These are phyloP conservation scores for Wallemia mellicola DNA, from an alignment of 1,284 basidiomycete genomes.

Conservation along the genomic window DNA sequence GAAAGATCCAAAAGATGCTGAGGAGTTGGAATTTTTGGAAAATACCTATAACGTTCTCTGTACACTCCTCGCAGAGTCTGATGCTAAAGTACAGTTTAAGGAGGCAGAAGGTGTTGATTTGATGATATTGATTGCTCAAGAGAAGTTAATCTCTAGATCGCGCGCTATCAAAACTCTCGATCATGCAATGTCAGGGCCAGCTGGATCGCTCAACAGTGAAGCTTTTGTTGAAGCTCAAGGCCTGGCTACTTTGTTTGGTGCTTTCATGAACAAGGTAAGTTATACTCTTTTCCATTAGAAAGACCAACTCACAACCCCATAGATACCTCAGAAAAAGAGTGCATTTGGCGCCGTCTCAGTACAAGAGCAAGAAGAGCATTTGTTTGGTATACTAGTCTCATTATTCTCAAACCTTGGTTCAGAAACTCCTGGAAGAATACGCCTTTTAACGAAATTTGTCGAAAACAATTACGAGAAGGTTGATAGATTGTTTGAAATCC, in stretches of 20 bases:
- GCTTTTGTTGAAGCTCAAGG: constrained; percentile 65
- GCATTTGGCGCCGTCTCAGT: constrained; percentile 18
- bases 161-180: constrained; percentile 69
- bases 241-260: constrained; percentile 58
- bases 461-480: constrained; percentile 71
- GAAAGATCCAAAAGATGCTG: constrained; percentile 46
- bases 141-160: constrained; percentile 46
- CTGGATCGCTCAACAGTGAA: constrained; percentile 45
- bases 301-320: too few species aligned
- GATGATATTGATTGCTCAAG: constrained; percentile 32
- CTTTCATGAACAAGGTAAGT: constrained; percentile 60
- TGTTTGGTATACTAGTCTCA: constrained; percentile 61
- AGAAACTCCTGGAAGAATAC: constrained; percentile 47
- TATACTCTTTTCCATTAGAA: too few species aligned
- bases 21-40: constrained; percentile 92
- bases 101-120: constrained; percentile 82
- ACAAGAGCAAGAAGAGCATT: constrained; percentile 48
- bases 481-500: constrained; percentile 64
- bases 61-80: constrained; percentile 38
- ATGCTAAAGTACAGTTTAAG: constrained; percentile 51
- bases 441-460: constrained; percentile 75
- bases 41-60: constrained; percentile 76
- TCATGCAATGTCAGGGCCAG: constrained; percentile 53
- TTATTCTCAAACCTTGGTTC: constrained; percentile 66
- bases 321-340: constrained; percentile 8